Conservation (phyloP, 352 stramenopile species). For the Globisporangium nodosum region DNA sequence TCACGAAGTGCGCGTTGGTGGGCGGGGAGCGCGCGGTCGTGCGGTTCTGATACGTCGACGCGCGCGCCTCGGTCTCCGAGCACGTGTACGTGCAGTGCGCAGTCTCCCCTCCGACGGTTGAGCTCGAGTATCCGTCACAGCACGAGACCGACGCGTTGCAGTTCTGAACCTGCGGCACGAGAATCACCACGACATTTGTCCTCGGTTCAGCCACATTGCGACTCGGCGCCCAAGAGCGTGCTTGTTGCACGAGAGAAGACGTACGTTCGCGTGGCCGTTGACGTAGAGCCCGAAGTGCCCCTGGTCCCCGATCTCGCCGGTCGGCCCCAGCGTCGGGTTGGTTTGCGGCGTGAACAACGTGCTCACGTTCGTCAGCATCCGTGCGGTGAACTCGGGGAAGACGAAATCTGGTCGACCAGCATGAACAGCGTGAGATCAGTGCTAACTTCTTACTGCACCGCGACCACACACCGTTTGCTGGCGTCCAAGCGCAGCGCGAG, state of each 20-base stretch:
- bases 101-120: conserved; percentile 10
- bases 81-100: conserved; percentile 32
- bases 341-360: conserved; percentile 21
- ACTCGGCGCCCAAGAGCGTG: neutral
- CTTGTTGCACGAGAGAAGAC: neutral
- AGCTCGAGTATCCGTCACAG: conserved; percentile 58
- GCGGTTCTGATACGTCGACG: conserved; percentile 30
- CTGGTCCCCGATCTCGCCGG: conserved; percentile 82
- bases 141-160: conserved; percentile 87
- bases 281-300: conserved; percentile 88
- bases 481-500: conserved; percentile 47
- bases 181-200: neutral
- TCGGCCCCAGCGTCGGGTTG: conserved; percentile 63
- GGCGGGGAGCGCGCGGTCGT: conserved; percentile 26
- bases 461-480: conserved; percentile 27
- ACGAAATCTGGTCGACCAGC: conserved; percentile 46
- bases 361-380: conserved; percentile 70
- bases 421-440: neutral
- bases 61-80: conserved; percentile 36
- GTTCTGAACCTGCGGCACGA: conserved; percentile 65
- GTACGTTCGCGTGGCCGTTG: conserved; percentile 80
- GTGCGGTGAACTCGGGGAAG: conserved; percentile 75
- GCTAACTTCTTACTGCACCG: too few relatives aligned
- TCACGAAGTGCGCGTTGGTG: conserved; percentile 34
- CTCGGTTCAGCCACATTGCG: neutral